phyloP scores from a whole-genome alignment of 257 asterid genomes.

The Solanum chaucha region DNA sequence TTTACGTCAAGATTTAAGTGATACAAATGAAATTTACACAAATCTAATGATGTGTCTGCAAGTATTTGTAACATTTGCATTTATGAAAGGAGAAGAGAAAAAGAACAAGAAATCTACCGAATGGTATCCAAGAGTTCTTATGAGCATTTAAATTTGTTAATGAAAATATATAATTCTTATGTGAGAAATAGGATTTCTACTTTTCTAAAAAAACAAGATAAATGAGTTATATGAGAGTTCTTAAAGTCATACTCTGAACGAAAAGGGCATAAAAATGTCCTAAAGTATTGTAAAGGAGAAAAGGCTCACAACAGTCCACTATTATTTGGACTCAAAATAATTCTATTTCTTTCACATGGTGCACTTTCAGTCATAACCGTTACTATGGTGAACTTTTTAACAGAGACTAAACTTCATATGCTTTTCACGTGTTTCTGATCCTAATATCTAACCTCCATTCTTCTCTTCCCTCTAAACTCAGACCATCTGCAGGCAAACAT shows the following conservation, averaged over 20 bases:
- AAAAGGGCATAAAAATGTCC: background rate
- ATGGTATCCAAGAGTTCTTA: background rate
- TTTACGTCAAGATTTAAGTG: background rate
- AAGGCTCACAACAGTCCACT: background rate
- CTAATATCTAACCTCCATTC: background rate
- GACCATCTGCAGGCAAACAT: background rate
- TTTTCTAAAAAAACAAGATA: background rate
- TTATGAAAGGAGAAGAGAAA: background rate
- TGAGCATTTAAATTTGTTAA: background rate
- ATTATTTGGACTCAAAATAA: background rate
- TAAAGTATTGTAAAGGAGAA: background rate
- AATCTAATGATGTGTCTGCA: background rate
- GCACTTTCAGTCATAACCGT: background rate
- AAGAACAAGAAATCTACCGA: background rate
- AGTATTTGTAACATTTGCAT: background rate
- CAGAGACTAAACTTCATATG: background rate
- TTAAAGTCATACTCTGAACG: background rate
- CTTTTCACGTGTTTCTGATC: background rate
- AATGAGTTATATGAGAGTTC: background rate
- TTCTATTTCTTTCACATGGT: background rate
- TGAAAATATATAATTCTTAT: background rate
- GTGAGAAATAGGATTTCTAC: background rate
- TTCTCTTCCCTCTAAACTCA: background rate
- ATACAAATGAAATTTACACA: background rate
- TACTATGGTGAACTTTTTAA: background rate